A percentile compares a stretch with the other conserved stretches of the same genome.
These are phyloP conservation scores for Colletotrichum sp. DNA, from an alignment of 2,329 filamentous ascomycete genomes.

Conservation along the genomic window DNA sequence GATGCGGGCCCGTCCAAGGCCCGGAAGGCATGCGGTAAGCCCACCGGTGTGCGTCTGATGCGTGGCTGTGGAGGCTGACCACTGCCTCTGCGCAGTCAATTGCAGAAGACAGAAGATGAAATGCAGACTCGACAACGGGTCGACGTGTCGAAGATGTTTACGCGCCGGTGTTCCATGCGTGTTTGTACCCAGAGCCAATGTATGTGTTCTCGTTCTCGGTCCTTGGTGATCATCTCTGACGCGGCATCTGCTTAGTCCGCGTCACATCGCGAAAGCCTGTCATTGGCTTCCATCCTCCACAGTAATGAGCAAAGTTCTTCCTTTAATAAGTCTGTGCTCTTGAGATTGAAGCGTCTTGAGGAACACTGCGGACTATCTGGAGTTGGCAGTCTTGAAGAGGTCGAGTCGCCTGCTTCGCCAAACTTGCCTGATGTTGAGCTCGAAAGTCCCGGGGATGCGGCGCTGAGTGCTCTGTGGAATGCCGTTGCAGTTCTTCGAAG, in stretches of 20 bases:
- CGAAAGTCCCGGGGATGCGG: conserved; percentile 5
- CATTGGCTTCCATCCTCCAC: conserved; percentile 16
- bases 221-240: neutral
- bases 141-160: conserved; percentile 35
- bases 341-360: conserved; percentile 28
- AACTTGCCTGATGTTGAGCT: neutral
- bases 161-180: conserved; percentile 40
- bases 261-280: conserved; percentile 16
- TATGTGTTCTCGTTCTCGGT: conserved; percentile 21
- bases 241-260: conserved; percentile 4
- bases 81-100: conserved; percentile 24
- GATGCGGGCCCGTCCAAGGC: conserved; percentile 26
- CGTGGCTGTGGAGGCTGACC: conserved; percentile 1
- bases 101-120: conserved; percentile 38
- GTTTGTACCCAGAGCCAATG: conserved; percentile 44
- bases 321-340: conserved; percentile 21
- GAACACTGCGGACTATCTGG: conserved; percentile 27
- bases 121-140: conserved; percentile 37
- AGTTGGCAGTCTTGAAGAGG: conserved; percentile 21
- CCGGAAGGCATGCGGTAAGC: conserved; percentile 33
- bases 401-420: neutral
- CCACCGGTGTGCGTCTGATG: neutral
- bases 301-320: conserved; percentile 15
- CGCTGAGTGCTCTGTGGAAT: conserved; percentile 29
- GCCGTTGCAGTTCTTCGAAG: conserved; percentile 32